A percentile compares a stretch with the other conserved stretches of the same genome.
These are phyloP conservation scores for Linnemannia hyalina DNA, from an alignment of 192 early-diverging fungal genomes.

Conservation along the genomic window DNA sequence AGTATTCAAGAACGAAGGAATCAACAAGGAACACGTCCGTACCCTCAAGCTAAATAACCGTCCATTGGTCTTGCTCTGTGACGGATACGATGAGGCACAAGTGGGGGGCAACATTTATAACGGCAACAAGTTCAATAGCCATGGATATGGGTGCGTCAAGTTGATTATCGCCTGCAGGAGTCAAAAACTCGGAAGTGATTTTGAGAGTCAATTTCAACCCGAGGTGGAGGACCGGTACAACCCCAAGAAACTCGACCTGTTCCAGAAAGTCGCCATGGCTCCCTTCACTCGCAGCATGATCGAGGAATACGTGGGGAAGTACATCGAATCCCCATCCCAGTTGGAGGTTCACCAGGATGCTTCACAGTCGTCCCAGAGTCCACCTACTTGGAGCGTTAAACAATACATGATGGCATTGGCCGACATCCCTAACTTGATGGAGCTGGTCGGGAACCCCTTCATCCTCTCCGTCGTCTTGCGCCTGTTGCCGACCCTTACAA, in stretches of 20 bases:
- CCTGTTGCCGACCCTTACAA: neutral
- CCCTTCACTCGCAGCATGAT: neutral
- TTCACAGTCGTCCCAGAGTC: neutral
- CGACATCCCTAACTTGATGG: neutral
- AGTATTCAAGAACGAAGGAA: too few relatives aligned
- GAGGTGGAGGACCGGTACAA: neutral
- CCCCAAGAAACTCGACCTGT: neutral
- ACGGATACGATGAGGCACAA: neutral
- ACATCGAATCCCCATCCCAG: neutral
- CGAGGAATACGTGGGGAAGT: neutral
- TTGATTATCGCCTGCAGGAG: neutral
- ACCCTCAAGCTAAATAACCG: neutral
- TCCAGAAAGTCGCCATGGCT: neutral
- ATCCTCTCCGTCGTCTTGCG: neutral
- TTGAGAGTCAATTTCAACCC: neutral
- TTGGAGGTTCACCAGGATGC: neutral
- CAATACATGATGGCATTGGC: neutral
- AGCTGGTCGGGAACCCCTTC: neutral
- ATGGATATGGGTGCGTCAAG: neutral
- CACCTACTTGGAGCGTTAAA: neutral
- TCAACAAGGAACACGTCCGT: neutral
- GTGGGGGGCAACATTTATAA: neutral
- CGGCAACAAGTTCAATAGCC: neutral
- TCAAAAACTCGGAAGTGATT: neutral
- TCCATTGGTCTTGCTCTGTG: neutral